Conservation (phyloP, 73 alveolate species). For the Paramecium octaurelia region DNA sequence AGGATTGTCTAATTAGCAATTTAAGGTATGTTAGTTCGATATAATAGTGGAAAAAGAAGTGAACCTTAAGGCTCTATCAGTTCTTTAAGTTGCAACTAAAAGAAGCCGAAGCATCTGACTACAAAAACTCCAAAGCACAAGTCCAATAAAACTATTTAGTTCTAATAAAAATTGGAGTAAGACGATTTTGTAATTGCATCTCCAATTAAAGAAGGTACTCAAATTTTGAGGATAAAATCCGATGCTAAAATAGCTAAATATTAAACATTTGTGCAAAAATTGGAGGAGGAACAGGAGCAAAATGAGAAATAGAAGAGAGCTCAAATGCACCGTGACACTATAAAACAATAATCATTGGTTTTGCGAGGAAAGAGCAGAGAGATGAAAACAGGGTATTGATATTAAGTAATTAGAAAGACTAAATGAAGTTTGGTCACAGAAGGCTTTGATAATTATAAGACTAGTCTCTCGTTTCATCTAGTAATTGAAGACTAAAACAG, state of each 20-base stretch:
- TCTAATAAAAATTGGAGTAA: neutral
- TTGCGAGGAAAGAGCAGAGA: neutral
- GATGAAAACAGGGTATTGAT: neutral
- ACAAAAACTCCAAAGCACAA: neutral
- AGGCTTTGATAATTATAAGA: neutral
- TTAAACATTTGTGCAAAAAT: conserved; percentile 8
- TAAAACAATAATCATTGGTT: neutral
- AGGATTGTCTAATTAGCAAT: conserved; percentile 20
- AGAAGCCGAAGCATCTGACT: neutral
- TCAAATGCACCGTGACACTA: neutral
- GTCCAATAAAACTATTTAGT: neutral
- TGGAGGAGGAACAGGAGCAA: neutral
- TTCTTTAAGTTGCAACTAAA: neutral
- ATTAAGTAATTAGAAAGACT: neutral
- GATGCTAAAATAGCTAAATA: neutral
- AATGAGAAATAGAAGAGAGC: neutral
- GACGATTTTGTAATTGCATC: neutral
- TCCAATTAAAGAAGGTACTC: neutral
- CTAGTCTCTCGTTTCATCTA: conserved; percentile 15
- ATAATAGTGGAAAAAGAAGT: conserved; percentile 12
- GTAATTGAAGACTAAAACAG: conserved; percentile 37
- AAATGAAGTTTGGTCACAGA: conserved; percentile 8
- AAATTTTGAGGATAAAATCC: neutral
- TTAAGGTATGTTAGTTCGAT: neutral
- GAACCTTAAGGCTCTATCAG: conserved; percentile 12